These are phyloP conservation scores for Ceratocystis albifundus DNA, from an alignment of 2,329 filamentous ascomycete genomes.

Conservation along the genomic window DNA sequence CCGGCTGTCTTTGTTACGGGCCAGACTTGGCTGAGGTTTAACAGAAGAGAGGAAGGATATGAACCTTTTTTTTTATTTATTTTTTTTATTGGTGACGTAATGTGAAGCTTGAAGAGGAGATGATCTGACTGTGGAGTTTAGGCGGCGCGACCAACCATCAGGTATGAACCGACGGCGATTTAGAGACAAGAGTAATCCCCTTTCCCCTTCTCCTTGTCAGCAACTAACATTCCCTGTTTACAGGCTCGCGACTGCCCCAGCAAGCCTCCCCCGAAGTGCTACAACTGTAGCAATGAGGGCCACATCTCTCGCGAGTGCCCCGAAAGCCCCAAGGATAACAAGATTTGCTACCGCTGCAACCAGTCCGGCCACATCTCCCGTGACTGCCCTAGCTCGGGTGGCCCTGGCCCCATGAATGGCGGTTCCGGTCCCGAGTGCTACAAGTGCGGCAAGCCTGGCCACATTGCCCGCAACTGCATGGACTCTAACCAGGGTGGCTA, in stretches of 20 bases:
- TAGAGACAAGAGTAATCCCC: conserved; percentile 19
- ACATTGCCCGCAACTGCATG: conserved; percentile 87
- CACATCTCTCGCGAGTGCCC: conserved; percentile 89
- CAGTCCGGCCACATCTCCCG: conserved; percentile 83
- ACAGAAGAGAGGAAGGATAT: not conserved
- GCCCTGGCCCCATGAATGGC: conserved; percentile 37
- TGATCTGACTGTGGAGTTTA: conserved; percentile 31
- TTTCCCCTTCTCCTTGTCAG: conserved; percentile 8
- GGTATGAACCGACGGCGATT: conserved; percentile 41
- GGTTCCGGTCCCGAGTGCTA: conserved; percentile 65
- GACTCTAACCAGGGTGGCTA: conserved; percentile 47
- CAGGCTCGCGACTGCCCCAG: conserved; percentile 78
- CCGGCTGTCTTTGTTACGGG: not conserved
- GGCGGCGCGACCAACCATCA: conserved; percentile 64
- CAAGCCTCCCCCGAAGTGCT: conserved; percentile 73
- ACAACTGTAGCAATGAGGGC: conserved; percentile 67
- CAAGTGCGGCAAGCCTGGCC: conserved; percentile 94
- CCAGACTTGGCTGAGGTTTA: not conserved
- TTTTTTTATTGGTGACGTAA: conserved; percentile 17
- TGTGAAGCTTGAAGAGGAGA: conserved; percentile 21
- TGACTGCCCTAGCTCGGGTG: conserved; percentile 55
- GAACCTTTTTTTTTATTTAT: not conserved
- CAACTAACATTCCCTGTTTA: conserved; percentile 24
- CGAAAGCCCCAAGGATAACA: conserved; percentile 74
- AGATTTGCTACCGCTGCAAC: conserved; percentile 68